Conservation (phyloP, 495 filamentous ascomycete genomes). For the Echria macrotheca region DNA sequence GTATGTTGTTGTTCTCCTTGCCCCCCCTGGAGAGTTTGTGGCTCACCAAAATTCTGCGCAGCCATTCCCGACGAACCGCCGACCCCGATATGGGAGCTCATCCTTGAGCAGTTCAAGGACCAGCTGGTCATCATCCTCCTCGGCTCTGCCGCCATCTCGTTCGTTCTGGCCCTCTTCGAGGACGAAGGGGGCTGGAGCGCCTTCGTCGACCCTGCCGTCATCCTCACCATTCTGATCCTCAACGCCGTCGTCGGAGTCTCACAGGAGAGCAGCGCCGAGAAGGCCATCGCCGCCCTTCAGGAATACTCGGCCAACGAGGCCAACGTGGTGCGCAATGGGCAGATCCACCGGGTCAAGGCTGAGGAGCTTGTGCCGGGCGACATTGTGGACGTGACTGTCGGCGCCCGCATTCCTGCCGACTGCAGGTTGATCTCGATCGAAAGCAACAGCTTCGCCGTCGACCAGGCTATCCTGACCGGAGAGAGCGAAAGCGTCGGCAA, state of each 20-base stretch:
- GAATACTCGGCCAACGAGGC: constrained; percentile 99
- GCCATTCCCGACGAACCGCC: constrained; percentile 93
- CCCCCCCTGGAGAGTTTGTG: too few species aligned
- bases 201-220: constrained; percentile 97
- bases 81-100: constrained; percentile 93
- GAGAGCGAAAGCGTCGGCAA: constrained; percentile 98
- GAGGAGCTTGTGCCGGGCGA: constrained; percentile 97
- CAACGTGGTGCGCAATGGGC: constrained; percentile 79
- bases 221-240: constrained; percentile 92
- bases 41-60: too few species aligned
- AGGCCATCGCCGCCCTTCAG: constrained; percentile 95
- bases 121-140: constrained; percentile 95
- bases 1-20: constrained; percentile 59
- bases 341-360: constrained; percentile 72
- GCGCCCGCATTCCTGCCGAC: constrained; percentile 94
- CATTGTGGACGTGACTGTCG: constrained; percentile 81
- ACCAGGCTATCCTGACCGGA: constrained; percentile 96
- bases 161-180: constrained; percentile 89
- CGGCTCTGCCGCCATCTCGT: constrained; percentile 89
- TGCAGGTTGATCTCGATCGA: constrained; percentile 86
- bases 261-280: constrained; percentile 97
- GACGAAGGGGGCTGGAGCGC: constrained; percentile 90
- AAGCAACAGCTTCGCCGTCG: constrained; percentile 93
- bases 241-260: constrained; percentile 97
- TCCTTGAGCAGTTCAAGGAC: constrained; percentile 98